phyloP scores from a whole-genome alignment of 2,329 filamentous ascomycete species.

The Ascochyta pisi region DNA sequence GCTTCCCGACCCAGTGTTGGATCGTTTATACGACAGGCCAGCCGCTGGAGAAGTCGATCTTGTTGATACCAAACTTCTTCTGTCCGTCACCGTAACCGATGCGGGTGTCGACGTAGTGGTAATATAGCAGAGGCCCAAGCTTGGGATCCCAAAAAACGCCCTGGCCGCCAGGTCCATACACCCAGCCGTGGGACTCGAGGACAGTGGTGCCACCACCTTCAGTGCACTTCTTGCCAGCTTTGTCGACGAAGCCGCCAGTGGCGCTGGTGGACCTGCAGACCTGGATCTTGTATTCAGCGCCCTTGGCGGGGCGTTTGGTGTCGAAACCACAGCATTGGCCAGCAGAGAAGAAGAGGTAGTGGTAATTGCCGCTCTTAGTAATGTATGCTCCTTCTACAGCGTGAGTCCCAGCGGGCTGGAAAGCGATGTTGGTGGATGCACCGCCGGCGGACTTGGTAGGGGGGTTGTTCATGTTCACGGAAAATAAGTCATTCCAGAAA shows the following conservation, averaged over 20 bases:
- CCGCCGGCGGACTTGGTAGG: conserved; percentile 42
- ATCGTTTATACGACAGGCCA: conserved; percentile 55
- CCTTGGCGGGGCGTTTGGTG: conserved; percentile 57
- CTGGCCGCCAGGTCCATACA: conserved; percentile 72
- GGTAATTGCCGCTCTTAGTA: conserved; percentile 63
- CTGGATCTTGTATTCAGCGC: conserved; percentile 70
- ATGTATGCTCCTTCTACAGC: conserved; percentile 65
- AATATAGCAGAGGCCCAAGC: conserved; percentile 65
- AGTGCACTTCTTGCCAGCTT: conserved; percentile 60
- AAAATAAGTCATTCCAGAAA: conserved; percentile 72
- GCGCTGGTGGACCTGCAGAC: conserved; percentile 65
- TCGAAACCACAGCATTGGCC: conserved; percentile 70
- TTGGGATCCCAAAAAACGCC: conserved; percentile 61
- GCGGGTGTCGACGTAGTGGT: conserved; percentile 65
- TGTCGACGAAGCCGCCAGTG: conserved; percentile 64
- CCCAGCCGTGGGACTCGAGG: conserved; percentile 63
- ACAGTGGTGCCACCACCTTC: conserved; percentile 67
- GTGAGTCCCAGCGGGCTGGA: conserved; percentile 59
- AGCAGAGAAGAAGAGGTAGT: conserved; percentile 69
- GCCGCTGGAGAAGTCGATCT: conserved; percentile 56
- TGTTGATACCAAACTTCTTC: conserved; percentile 62
- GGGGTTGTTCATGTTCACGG: conserved; percentile 57
- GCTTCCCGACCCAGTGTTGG: neutral
- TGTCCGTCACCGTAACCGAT: conserved; percentile 60
- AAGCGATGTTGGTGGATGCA: conserved; percentile 59